These are phyloP conservation scores for Aspergillus spinulosporus DNA, from an alignment of 2,329 filamentous ascomycete genomes.

Conservation along the genomic window DNA sequence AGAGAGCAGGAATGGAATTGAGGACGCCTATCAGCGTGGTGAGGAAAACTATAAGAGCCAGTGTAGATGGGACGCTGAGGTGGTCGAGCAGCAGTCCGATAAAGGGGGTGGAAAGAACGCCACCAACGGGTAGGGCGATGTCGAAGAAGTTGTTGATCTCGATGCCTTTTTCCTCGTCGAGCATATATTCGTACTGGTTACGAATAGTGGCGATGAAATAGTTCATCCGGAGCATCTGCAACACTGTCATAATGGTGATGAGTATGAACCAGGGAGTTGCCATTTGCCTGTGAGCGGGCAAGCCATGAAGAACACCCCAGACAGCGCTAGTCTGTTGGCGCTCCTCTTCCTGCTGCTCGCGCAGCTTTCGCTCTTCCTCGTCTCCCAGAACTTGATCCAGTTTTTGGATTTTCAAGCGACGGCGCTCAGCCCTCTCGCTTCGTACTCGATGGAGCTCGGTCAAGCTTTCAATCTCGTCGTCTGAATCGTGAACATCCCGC, in stretches of 20 bases:
- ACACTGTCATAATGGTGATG: slow-evolving; percentile 76
- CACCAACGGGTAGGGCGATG: slow-evolving; percentile 74
- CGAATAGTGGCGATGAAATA: slow-evolving; percentile 89
- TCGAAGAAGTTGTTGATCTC: slow-evolving; percentile 84
- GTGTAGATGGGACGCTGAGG: slow-evolving; percentile 69
- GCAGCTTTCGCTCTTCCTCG: slow-evolving; percentile 59
- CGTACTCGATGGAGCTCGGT: slow-evolving; percentile 50
- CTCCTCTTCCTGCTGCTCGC: slow-evolving; percentile 62
- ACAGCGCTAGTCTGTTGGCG: slow-evolving; percentile 72
- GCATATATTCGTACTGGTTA: slow-evolving; percentile 76
- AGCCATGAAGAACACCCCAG: slow-evolving; percentile 79
- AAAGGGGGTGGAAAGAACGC: slow-evolving; percentile 78
- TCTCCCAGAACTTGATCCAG: slow-evolving; percentile 71
- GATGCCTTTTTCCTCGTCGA: slow-evolving; percentile 64
- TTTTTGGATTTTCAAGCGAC: slow-evolving; percentile 64
- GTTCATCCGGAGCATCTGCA: slow-evolving; percentile 82
- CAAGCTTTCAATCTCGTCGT: slow-evolving; percentile 53
- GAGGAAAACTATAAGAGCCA: slow-evolving; percentile 67
- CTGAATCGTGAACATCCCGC: slow-evolving; percentile 48
- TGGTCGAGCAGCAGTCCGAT: slow-evolving; percentile 79
- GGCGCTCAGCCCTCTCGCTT: slow-evolving; percentile 59
- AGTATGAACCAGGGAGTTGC: slow-evolving; percentile 82
- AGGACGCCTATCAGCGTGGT: slow-evolving; percentile 75
- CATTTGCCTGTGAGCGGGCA: slow-evolving; percentile 70
- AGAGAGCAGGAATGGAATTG: slow-evolving; percentile 67